phyloP scores from a whole-genome alignment of 768 basidiomycete genomes.

The Agaricus blazei region DNA sequence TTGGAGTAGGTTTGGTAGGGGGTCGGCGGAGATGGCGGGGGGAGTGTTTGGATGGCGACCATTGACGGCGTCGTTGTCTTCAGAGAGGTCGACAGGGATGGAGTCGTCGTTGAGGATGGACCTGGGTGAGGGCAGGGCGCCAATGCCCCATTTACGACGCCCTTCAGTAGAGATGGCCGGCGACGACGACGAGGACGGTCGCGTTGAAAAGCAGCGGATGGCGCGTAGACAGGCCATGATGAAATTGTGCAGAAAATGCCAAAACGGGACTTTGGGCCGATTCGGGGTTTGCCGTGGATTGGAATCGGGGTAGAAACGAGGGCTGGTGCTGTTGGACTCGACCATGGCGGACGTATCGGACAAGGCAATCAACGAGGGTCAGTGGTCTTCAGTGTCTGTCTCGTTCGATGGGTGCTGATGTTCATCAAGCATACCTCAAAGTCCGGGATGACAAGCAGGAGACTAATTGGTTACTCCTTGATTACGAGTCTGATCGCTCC shows the following conservation, averaged over 20 bases:
- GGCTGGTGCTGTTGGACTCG: not conserved
- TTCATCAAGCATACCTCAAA: conserved; percentile 72
- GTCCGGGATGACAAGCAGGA: conserved; percentile 82
- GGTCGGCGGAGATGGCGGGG: conserved; percentile 33
- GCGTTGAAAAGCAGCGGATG: conserved; percentile 6
- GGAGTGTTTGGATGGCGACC: conserved; percentile 31
- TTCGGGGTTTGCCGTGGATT: conserved; percentile 5
- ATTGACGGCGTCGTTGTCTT: conserved; percentile 47
- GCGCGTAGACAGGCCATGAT: not conserved
- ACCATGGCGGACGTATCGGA: conserved; percentile 78
- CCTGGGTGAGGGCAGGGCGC: conserved; percentile 31
- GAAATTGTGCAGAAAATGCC: conserved; percentile 4
- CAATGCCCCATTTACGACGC: conserved; percentile 33
- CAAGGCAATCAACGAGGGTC: conserved; percentile 69
- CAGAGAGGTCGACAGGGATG: conserved; percentile 40
- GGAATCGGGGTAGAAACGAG: not conserved
- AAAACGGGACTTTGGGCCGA: not conserved
- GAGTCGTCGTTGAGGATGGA: conserved; percentile 47
- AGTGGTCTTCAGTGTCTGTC: conserved; percentile 5
- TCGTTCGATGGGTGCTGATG: conserved; percentile 16
- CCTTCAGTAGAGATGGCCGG: conserved; percentile 11
- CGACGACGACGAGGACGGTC: conserved; percentile 16
- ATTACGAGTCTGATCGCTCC: conserved; percentile 82
- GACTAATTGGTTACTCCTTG: conserved; percentile 85
- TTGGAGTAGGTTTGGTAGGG: conserved; percentile 37